Conservation (phyloP, 2,329 filamentous ascomycete species). For the Apiospora phragmitis region DNA sequence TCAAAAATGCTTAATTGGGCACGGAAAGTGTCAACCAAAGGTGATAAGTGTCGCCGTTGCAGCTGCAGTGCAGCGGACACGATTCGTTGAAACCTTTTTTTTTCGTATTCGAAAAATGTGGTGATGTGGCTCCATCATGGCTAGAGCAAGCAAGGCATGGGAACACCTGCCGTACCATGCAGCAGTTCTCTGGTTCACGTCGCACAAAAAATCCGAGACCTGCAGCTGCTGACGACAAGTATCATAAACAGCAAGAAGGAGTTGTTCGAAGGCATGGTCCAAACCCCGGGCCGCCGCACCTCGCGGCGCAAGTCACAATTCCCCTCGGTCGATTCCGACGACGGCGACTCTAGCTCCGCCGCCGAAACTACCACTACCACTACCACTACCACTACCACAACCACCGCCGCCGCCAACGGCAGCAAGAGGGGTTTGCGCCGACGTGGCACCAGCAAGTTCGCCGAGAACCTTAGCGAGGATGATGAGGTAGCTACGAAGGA, state of each 20-base stretch:
- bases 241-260: constrained; percentile 55
- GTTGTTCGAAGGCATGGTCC: constrained; percentile 61
- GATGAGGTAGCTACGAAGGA: constrained; percentile 21
- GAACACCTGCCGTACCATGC: background rate
- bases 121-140: background rate
- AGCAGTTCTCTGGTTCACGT: background rate
- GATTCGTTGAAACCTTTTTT: background rate
- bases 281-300: constrained; percentile 52
- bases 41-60: background rate
- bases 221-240: background rate
- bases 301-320: constrained; percentile 53
- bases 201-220: background rate
- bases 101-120: background rate
- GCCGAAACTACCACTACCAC: constrained; percentile 34
- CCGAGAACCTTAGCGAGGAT: constrained; percentile 48
- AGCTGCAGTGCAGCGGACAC: background rate
- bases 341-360: constrained; percentile 50
- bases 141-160: background rate
- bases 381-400: background rate
- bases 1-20: background rate
- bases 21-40: background rate
- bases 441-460: constrained; percentile 49
- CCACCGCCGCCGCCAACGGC: constrained; percentile 22
- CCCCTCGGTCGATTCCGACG: constrained; percentile 44
- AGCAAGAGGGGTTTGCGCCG: constrained; percentile 41